Evolutionary conservation across 805 yeast genomes (phyloP), one percentile per base, ranked within the genome.

Genomic region (Isabelozyma rhagii): DNA sequence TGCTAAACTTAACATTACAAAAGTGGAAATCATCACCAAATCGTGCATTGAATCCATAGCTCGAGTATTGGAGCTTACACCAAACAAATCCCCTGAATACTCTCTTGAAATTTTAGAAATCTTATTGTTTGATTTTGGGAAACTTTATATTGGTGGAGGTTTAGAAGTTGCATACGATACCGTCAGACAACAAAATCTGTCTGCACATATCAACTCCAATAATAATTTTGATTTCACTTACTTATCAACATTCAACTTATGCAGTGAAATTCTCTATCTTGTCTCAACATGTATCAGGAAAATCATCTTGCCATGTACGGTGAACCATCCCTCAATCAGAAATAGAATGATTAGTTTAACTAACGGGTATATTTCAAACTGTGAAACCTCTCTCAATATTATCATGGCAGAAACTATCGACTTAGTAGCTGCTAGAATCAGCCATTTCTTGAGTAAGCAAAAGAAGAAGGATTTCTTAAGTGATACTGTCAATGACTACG

Each of bases 41-140:
- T 80, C 87, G 14, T 79, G 85, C 7, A 85, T 89, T 36, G 97
- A 91, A 66, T 78, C 92, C 1, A 73, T 90, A 4, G 85, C 92
- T 2, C 75, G 97, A 61, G 74, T 86, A 3, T 77, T 89, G 58
- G 97, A 90, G 62, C 71, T 89, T 39, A 76, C 84, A 0, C 89
- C 93, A 1, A 70, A 71, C 27, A 82, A 79, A 50, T 73, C 87
- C 2, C 78, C 85, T 6, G 84, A 79, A 43, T 80, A 83, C 58
- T 79, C 89, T 0, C 68, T 82, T 42, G 91, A 84, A 52, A 66
- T 92, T 11, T 72, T 88, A 50, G 89, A 88, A 52, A 74, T 87
- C 38, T 63, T 89, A 46, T 66, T 89, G 18, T 75, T 81, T 44
- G 90, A 86, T 48, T 75, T 89, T 39, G 94, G 96, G 1, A 82